Evolutionary conservation across 148 eudicot species (phyloP).

Genomic region (Bassia scoparia): DNA sequence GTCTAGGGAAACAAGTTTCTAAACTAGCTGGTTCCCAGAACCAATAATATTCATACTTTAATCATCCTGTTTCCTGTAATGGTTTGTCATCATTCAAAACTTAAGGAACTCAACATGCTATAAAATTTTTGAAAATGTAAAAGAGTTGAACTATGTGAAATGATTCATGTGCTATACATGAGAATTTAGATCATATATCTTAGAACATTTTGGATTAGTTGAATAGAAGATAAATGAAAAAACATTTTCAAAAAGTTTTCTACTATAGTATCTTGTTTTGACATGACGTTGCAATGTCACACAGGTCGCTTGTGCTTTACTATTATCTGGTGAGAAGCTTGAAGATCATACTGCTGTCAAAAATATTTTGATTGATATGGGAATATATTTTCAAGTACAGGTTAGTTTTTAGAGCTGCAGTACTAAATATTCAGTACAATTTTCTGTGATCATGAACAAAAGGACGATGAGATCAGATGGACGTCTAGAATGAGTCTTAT

Average conservation of each 20-base stretch:
- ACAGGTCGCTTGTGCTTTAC: slow-evolving; percentile 85
- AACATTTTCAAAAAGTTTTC: background rate
- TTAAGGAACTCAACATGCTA: too few relatives aligned
- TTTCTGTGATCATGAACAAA: background rate
- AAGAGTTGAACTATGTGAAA: too few relatives aligned
- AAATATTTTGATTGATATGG: slow-evolving; percentile 58
- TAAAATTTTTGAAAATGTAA: too few relatives aligned
- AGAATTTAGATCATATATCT: too few relatives aligned
- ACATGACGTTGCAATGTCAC: slow-evolving; percentile 1
- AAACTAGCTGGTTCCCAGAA: too few relatives aligned
- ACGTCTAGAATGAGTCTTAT: background rate
- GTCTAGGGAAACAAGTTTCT: too few relatives aligned
- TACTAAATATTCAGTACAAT: background rate
- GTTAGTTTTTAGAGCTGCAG: slow-evolving; percentile 33
- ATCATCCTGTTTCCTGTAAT: too few relatives aligned
- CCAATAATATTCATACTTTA: too few relatives aligned
- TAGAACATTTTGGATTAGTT: too few relatives aligned
- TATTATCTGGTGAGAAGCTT: slow-evolving; percentile 67
- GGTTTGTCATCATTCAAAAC: too few relatives aligned
- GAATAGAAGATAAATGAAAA: too few relatives aligned
- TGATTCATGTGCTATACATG: too few relatives aligned
- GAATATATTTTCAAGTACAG: slow-evolving; percentile 72
- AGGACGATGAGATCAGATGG: background rate
- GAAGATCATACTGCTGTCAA: slow-evolving; percentile 64
- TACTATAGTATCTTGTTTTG: slow-evolving; percentile 12